A percentile compares a stretch with the other conserved stretches of the same genome.
phyloP scores from a whole-genome alignment of 768 basidiomycete species.

The Russula olivacea region DNA sequence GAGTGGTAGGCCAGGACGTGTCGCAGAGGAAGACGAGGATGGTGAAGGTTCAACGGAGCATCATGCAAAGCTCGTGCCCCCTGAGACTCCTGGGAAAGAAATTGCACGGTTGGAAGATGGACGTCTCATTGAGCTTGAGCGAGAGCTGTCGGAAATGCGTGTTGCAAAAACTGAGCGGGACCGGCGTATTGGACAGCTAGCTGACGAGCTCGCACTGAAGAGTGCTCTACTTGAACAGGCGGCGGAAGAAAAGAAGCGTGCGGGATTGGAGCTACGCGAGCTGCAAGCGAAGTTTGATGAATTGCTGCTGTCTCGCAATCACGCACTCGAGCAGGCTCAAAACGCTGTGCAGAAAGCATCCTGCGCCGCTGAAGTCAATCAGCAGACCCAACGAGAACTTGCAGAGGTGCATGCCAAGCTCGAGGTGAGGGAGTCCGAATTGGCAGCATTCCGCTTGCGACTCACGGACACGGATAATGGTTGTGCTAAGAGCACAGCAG shows the following conservation, averaged over 20 bases:
- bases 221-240: conserved; percentile 74
- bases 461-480: conserved; percentile 75
- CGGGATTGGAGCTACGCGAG: too few species aligned
- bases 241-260: too few species aligned
- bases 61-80: conserved; percentile 53
- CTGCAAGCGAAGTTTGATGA: conserved; percentile 82
- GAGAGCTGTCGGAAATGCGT: conserved; percentile 52
- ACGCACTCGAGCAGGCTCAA: conserved; percentile 69
- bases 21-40: conserved; percentile 46
- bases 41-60: conserved; percentile 54
- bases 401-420: conserved; percentile 71
- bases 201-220: conserved; percentile 62
- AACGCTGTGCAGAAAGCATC: conserved; percentile 35
- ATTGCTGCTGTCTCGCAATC: conserved; percentile 95
- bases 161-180: conserved; percentile 47
- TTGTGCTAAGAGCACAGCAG: conserved; percentile 67
- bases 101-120: conserved; percentile 67
- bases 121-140: conserved; percentile 30
- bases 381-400: conserved; percentile 55
- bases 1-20: conserved; percentile 29
- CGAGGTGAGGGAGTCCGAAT: conserved; percentile 38
- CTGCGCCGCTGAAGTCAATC: conserved; percentile 67
- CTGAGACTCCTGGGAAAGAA: conserved; percentile 67
- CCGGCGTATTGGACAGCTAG: conserved; percentile 63
- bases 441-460: too few species aligned